These are phyloP conservation scores for Cadophora sp. DNA, from an alignment of 2,329 filamentous ascomycete species.

Conservation along the genomic window DNA sequence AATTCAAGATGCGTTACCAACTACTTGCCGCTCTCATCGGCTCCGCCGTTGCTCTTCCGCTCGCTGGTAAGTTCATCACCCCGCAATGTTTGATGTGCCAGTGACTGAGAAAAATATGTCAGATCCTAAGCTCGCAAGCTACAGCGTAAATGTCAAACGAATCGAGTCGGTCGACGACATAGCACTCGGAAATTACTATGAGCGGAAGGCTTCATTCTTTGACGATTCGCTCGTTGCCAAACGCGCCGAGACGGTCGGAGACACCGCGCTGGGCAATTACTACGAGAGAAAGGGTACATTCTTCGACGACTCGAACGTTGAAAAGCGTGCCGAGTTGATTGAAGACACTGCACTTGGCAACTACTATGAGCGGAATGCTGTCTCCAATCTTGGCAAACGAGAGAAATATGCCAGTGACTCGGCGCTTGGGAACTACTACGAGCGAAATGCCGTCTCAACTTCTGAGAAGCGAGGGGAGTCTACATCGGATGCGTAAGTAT, in stretches of 20 bases:
- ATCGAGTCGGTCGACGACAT: not conserved
- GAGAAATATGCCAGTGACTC: not conserved
- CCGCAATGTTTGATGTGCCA: not conserved
- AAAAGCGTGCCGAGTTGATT: not conserved
- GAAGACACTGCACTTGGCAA: not conserved
- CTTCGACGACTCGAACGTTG: not conserved
- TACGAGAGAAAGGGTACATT: not conserved
- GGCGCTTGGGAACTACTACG: not conserved
- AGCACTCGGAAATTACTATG: not conserved
- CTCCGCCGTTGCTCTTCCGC: not conserved
- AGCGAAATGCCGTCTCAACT: not conserved
- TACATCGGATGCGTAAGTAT: not conserved
- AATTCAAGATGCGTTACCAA: constrained; percentile 7
- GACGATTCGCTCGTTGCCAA: too few relatives aligned
- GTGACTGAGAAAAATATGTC: not conserved
- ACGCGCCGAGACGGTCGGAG: not conserved
- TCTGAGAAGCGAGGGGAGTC: not conserved
- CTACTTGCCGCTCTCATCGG: not conserved
- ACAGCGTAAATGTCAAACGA: not conserved
- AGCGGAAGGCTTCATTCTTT: not conserved
- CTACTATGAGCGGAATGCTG: not conserved
- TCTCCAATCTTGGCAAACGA: not conserved
- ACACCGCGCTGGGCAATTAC: not conserved
- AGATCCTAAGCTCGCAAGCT: not conserved
- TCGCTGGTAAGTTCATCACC: not conserved